Conservation (phyloP, 116 monocot genomes). For the Trichopus zeylanicus region DNA sequence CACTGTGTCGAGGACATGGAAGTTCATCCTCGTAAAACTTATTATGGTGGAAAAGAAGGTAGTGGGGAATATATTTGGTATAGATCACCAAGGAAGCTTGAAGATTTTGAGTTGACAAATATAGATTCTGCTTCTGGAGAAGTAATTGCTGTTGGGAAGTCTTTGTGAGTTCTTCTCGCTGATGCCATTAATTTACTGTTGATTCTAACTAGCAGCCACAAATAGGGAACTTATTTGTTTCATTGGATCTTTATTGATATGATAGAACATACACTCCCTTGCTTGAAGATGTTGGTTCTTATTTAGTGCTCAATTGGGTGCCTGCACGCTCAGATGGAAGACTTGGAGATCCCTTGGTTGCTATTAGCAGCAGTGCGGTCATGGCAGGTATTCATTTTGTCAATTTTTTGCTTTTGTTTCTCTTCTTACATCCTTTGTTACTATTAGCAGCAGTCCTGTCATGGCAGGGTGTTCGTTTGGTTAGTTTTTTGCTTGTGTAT, state of each 20-base stretch:
- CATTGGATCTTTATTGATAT: conserved; percentile 4
- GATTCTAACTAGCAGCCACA: background rate
- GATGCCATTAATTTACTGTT: background rate
- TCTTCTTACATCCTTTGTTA: too few relatives aligned
- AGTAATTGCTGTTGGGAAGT: conserved; percentile 50
- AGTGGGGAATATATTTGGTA: conserved; percentile 73
- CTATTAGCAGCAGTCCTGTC: conserved; percentile 59
- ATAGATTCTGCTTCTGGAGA: conserved; percentile 19
- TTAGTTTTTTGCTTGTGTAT: too few relatives aligned
- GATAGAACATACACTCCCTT: conserved; percentile 79
- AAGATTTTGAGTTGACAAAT: conserved; percentile 21
- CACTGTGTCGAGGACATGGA: conserved; percentile 70
- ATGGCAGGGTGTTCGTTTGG: conserved; percentile 52
- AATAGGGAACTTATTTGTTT: background rate
- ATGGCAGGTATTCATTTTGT: conserved; percentile 48
- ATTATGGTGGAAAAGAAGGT: conserved; percentile 97
- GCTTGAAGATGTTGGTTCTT: conserved; percentile 78
- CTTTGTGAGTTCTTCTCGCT: conserved; percentile 39
- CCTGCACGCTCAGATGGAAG: conserved; percentile 87
- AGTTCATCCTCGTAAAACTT: conserved; percentile 67
- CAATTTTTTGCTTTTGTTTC: too few relatives aligned
- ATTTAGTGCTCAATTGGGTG: conserved; percentile 75
- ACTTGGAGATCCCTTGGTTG: conserved; percentile 51
- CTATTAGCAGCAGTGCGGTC: conserved; percentile 58
- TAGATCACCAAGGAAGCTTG: conserved; percentile 48